Conservation (phyloP, 371 early-diverging fungal genomes). For the Batkoa obscura region DNA sequence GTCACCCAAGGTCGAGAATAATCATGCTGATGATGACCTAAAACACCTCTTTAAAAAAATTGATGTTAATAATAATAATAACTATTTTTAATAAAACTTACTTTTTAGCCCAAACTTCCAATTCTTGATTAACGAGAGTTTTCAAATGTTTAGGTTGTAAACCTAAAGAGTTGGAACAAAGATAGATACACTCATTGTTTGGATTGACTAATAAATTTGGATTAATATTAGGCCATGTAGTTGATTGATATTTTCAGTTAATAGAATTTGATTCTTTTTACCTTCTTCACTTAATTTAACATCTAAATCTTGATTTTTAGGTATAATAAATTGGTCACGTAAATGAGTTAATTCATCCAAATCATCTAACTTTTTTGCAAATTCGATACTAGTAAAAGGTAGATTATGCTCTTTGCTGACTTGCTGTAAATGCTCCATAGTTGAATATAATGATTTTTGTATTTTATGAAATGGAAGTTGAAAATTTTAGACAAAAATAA, state of each 20-base stretch:
- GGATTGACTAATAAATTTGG: neutral
- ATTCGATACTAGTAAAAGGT: neutral
- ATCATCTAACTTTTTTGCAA: neutral
- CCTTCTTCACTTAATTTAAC: neutral
- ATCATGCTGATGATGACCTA: conserved; percentile 72
- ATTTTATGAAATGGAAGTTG: no score
- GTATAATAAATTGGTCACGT: neutral
- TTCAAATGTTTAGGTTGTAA: conserved; percentile 55
- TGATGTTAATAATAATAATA: neutral
- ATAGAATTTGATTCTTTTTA: no score
- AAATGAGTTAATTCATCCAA: neutral
- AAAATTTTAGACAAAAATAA: no score
- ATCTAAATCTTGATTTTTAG: neutral
- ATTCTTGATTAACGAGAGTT: conserved; percentile 56
- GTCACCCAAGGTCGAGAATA: conserved; percentile 74
- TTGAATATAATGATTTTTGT: no score
- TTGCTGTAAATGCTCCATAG: no score
- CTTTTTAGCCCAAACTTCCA: conserved; percentile 63
- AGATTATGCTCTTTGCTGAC: no score
- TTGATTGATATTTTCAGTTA: no score
- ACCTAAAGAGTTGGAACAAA: conserved; percentile 89
- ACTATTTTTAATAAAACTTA: conserved; percentile 1
- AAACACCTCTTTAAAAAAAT: conserved; percentile 36
- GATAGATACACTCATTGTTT: conserved; percentile 39
- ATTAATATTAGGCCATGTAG: no score